These are phyloP conservation scores for Climacium dendroides DNA, from an alignment of 225 moss, liverwort and hornwort genomes.

Conservation along the genomic window DNA sequence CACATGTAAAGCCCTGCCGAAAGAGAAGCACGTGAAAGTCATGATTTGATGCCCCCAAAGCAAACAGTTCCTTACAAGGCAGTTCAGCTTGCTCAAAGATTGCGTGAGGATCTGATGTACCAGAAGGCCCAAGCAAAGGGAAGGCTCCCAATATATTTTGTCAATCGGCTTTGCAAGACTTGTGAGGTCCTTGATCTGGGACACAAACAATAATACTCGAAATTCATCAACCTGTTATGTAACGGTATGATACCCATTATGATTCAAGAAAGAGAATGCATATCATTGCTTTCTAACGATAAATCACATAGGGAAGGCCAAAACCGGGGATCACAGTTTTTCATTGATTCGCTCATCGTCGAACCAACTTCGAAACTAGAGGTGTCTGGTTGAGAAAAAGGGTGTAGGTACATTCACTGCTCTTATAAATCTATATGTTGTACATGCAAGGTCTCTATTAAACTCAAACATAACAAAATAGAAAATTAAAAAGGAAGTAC, in stretches of 20 bases:
- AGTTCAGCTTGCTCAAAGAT: background rate
- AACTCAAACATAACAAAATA: background rate
- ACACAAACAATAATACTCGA: background rate
- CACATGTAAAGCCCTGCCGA: slow-evolving; percentile 47
- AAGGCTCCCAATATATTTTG: slow-evolving; percentile 48
- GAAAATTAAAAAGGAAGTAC: background rate
- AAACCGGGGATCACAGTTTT: background rate
- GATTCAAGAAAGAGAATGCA: background rate
- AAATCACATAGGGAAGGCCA: background rate
- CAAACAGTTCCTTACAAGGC: background rate
- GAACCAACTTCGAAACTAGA: background rate
- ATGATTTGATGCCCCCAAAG: background rate
- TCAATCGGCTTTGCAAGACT: slow-evolving; percentile 35
- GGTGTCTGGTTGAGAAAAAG: background rate
- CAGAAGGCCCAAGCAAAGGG: slow-evolving; percentile 66
- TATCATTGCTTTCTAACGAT: background rate
- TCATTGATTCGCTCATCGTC: background rate
- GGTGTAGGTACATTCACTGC: background rate
- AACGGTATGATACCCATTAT: background rate
- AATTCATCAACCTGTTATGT: background rate
- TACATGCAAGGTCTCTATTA: background rate
- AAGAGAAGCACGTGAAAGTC: slow-evolving; percentile 1
- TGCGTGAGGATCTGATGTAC: slow-evolving; percentile 13
- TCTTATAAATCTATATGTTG: background rate
- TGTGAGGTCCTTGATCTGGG: slow-evolving; percentile 24